A percentile compares a stretch with the other conserved stretches of the same genome.
Conservation (phyloP, 257 asterid species). For the Phtheirospermum japonicum region DNA sequence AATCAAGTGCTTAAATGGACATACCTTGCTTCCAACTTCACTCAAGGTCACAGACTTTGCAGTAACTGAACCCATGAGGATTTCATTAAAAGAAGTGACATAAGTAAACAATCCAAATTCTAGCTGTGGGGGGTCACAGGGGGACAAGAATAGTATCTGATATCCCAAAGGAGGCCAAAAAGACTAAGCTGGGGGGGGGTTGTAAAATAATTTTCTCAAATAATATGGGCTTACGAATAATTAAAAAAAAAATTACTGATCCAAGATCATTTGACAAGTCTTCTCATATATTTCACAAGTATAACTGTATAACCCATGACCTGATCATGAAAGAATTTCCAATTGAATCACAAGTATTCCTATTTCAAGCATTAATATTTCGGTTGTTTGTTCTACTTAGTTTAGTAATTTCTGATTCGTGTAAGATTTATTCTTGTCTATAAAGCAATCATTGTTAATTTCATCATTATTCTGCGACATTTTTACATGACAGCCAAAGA, state of each 20-base stretch:
- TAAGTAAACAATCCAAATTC: neutral
- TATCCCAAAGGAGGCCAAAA: no score
- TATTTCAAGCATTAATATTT: neutral
- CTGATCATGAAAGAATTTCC: neutral
- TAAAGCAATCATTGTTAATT: neutral
- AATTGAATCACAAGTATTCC: neutral
- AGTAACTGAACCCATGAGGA: conserved; percentile 30
- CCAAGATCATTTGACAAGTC: neutral
- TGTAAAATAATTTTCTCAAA: no score
- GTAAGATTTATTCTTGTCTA: neutral
- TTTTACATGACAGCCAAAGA: neutral
- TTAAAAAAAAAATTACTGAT: neutral
- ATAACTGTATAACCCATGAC: neutral
- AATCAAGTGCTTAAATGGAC: conserved; percentile 5
- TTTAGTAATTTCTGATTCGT: neutral
- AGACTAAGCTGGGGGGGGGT: no score
- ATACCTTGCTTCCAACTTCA: conserved; percentile 35
- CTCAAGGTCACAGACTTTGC: conserved; percentile 27
- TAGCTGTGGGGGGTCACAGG: no score
- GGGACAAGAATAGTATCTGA: no score
- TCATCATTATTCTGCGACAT: neutral
- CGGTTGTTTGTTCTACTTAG: neutral
- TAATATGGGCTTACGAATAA: neutral
- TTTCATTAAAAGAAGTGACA: conserved; percentile 14
- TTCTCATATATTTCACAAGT: neutral